Conservation (phyloP, 106 monocot genomes). For the Platanthera guangdongensis region DNA sequence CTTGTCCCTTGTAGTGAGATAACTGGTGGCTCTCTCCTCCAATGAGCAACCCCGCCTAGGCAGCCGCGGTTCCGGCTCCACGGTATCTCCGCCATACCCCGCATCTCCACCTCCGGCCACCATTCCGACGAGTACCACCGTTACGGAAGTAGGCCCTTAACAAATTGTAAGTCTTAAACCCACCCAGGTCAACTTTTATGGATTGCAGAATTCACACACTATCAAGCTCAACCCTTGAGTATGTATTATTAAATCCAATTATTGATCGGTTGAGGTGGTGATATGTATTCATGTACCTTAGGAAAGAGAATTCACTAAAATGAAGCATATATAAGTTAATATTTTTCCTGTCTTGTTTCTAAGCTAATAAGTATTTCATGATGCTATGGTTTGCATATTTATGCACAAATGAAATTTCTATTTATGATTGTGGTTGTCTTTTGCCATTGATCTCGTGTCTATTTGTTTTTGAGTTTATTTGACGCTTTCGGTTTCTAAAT, state of each 20-base stretch:
- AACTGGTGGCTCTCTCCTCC: too few relatives aligned
- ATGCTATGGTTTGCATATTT: not conserved
- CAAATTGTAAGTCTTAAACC: too few relatives aligned
- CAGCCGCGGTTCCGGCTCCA: too few relatives aligned
- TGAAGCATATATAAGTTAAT: not conserved
- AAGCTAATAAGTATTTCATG: not conserved
- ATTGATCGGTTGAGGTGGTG: not conserved
- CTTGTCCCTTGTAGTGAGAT: too few relatives aligned
- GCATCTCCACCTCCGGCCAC: too few relatives aligned
- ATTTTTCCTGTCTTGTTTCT: not conserved
- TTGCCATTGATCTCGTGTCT: not conserved
- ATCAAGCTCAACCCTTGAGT: not conserved
- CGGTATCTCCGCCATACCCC: too few relatives aligned
- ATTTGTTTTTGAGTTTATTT: not conserved
- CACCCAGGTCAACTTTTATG: not conserved
- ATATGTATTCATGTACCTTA: not conserved
- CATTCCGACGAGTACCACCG: too few relatives aligned
- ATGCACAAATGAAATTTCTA: not conserved
- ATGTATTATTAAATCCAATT: not conserved
- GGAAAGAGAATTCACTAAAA: not conserved
- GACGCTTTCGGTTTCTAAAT: not conserved
- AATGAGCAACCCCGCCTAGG: too few relatives aligned
- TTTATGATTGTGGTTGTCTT: not conserved
- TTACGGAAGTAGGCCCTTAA: too few relatives aligned
- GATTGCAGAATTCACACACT: not conserved